phyloP scores from a whole-genome alignment of 495 filamentous ascomycete species.

The Penicillium lagena region DNA sequence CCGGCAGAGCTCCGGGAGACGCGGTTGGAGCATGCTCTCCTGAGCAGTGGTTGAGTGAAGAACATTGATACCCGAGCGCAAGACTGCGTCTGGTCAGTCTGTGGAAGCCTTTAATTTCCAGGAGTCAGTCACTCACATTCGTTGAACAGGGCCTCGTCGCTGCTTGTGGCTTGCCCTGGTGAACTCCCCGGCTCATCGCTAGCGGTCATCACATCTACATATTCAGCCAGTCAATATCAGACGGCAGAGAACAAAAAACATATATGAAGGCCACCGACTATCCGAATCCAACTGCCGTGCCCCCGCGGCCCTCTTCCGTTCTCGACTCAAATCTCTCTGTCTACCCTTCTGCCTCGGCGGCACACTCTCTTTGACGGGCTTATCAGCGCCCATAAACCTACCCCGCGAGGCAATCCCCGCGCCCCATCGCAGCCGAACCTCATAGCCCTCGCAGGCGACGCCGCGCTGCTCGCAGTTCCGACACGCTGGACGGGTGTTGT shows the following conservation, averaged over 20 bases:
- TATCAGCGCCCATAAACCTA: constrained; percentile 26
- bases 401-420: constrained; percentile 32
- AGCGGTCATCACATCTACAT: no score
- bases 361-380: constrained; percentile 19
- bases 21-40: constrained; percentile 14
- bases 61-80: constrained; percentile 22
- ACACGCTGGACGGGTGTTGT: constrained; percentile 21
- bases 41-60: constrained; percentile 25
- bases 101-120: not conserved
- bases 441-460: constrained; percentile 28
- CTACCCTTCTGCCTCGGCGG: constrained; percentile 20
- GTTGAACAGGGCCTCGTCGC: constrained; percentile 20
- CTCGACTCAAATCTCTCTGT: constrained; percentile 22
- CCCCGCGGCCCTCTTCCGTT: constrained; percentile 5
- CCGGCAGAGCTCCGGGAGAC: constrained; percentile 19
- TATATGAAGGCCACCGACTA: no score
- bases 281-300: not conserved
- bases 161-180: no score
- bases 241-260: no score
- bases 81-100: constrained; percentile 13
- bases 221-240: no score
- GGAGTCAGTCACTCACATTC: constrained; percentile 17
- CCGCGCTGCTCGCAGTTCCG: constrained; percentile 20
- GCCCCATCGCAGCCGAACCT: constrained; percentile 29
- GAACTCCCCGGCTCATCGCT: no score